Percentiles rank a stretch among this genome's conserved stretches.
Conservation (phyloP, 2,329 filamentous ascomycete genomes). For the Phoma herbarum region DNA sequence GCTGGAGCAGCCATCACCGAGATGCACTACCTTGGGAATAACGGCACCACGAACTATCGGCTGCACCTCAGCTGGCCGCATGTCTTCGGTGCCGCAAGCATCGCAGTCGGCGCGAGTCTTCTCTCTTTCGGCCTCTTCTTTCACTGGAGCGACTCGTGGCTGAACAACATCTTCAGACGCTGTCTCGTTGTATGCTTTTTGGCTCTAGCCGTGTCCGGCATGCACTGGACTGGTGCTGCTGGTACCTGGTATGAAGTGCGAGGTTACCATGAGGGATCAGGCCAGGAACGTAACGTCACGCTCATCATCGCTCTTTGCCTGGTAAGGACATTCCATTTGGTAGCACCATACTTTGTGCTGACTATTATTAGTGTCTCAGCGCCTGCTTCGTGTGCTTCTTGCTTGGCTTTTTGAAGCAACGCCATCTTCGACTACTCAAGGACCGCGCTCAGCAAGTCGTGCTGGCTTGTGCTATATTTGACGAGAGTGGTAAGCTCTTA, state of each 20-base stretch:
- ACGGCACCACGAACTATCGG: slow-evolving; percentile 79
- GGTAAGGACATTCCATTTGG: slow-evolving; percentile 62
- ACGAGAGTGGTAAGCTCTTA: slow-evolving; percentile 70
- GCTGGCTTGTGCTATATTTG: slow-evolving; percentile 70
- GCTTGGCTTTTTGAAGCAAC: slow-evolving; percentile 49
- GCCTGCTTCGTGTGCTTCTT: slow-evolving; percentile 52
- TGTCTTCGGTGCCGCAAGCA: slow-evolving; percentile 73
- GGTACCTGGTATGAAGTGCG: slow-evolving; percentile 72
- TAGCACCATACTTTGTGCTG: slow-evolving; percentile 70
- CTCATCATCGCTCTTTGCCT: slow-evolving; percentile 75
- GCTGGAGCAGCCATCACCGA: slow-evolving; percentile 79
- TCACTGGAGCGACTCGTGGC: slow-evolving; percentile 77
- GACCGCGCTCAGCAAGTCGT: slow-evolving; percentile 63
- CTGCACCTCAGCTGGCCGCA: slow-evolving; percentile 68
- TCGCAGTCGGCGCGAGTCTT: slow-evolving; percentile 76
- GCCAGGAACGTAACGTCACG: slow-evolving; percentile 65
- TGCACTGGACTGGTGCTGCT: slow-evolving; percentile 84
- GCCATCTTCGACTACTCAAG: slow-evolving; percentile 51
- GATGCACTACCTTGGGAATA: slow-evolving; percentile 90
- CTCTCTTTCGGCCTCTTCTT: slow-evolving; percentile 80
- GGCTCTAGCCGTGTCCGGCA: slow-evolving; percentile 78
- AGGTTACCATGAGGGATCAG: slow-evolving; percentile 54
- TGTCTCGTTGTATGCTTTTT: slow-evolving; percentile 71
- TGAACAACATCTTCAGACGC: slow-evolving; percentile 79
- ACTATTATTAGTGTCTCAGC: slow-evolving; percentile 60